Conservation (phyloP, 169 alveolate genomes). For the Fabrea salina region DNA sequence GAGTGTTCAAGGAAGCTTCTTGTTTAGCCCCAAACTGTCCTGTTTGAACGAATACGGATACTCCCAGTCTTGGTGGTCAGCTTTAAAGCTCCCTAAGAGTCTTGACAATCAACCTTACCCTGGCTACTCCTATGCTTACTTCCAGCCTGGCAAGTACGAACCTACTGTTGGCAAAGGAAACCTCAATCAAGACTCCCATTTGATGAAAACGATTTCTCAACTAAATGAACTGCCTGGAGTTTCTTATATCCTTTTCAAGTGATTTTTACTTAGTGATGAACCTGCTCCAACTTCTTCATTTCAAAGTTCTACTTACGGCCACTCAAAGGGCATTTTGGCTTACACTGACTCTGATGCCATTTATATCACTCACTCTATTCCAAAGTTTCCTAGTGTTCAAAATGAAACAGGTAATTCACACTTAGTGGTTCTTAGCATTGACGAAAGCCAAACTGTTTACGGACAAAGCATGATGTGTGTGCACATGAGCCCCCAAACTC, state of each 20-base stretch:
- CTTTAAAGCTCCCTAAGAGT: background rate
- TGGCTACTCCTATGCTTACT: background rate
- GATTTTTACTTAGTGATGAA: background rate
- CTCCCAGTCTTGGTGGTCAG: constrained; percentile 5
- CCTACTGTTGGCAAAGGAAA: background rate
- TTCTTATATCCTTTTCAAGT: background rate
- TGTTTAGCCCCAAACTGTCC: too few relatives aligned
- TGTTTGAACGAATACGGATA: too few relatives aligned
- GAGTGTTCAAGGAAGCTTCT: too few relatives aligned
- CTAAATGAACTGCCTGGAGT: background rate
- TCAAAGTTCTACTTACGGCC: background rate
- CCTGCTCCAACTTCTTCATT: background rate
- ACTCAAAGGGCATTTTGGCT: constrained; percentile 23
- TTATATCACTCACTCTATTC: constrained; percentile 10
- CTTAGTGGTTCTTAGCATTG: background rate
- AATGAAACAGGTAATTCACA: too few relatives aligned
- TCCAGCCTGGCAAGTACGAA: too few relatives aligned
- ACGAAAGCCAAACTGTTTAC: background rate
- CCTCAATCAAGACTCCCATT: background rate
- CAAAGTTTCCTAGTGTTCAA: background rate
- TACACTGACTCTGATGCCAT: background rate
- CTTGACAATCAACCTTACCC: background rate
- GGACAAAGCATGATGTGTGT: constrained; percentile 22
- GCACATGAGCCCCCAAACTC: background rate
- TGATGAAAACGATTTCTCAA: background rate